phyloP scores from a whole-genome alignment of 2,329 filamentous ascomycete species.

The Ciborinia camelliae region DNA sequence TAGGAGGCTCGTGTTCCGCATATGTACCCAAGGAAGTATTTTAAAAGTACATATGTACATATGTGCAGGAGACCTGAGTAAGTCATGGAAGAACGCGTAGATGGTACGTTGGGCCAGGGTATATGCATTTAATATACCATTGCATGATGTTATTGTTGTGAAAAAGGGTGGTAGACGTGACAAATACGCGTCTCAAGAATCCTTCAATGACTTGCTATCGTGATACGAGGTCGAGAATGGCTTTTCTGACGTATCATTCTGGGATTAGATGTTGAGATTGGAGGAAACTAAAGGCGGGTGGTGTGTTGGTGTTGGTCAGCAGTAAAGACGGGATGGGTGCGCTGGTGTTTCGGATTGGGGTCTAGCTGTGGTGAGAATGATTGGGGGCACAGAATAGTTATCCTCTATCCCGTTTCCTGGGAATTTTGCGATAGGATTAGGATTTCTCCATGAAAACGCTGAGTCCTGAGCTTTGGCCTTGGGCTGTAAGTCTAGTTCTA shows the following conservation, averaged over 20 bases:
- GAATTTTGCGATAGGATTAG: neutral
- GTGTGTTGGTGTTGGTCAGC: neutral
- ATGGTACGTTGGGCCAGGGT: neutral
- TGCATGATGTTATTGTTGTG: neutral
- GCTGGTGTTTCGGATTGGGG: conserved; percentile 10
- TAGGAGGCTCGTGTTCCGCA: conserved; percentile 13
- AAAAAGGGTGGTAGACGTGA: conserved; percentile 5
- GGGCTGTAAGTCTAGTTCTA: neutral
- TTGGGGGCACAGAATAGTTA: neutral
- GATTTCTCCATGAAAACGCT: neutral
- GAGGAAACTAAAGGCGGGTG: conserved; percentile 6
- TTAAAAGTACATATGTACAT: neutral
- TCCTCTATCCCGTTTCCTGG: neutral
- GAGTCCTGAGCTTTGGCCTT: neutral
- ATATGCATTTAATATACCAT: neutral
- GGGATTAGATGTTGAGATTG: neutral
- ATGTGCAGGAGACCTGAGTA: neutral
- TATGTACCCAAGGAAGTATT: neutral
- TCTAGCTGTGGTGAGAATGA: neutral
- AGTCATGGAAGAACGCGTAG: neutral
- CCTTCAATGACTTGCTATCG: neutral
- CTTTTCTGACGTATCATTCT: conserved; percentile 14
- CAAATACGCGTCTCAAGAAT: conserved; percentile 9
- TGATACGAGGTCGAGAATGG: conserved; percentile 1
- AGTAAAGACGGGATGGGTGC: neutral